Percentiles rank a stretch among this genome's conserved stretches.
Conservation (phyloP, 768 basidiomycete species). For the Suillus placidus region DNA sequence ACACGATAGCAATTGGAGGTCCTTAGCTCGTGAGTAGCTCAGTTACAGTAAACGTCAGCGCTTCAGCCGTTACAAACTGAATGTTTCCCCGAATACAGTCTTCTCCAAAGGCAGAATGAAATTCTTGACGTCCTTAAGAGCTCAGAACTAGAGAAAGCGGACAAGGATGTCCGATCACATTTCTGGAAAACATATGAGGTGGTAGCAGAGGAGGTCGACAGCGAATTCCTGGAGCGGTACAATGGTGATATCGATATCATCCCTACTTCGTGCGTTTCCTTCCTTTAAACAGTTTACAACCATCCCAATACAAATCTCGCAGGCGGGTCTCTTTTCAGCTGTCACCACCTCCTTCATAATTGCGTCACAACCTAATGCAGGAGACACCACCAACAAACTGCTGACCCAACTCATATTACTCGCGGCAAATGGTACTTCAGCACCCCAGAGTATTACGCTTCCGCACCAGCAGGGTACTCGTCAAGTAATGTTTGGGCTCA, state of each 20-base stretch:
- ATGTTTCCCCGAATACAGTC: not conserved
- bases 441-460: slow-evolving; percentile 4
- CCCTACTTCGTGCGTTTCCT: slow-evolving; percentile 10
- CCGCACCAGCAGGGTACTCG: slow-evolving; percentile 14
- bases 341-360: slow-evolving; percentile 21
- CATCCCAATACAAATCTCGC: not conserved
- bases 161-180: slow-evolving; percentile 12
- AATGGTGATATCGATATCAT: slow-evolving; percentile 19
- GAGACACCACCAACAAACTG: slow-evolving; percentile 17
- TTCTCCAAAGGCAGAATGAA: slow-evolving; percentile 3
- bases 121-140: slow-evolving; percentile 1
- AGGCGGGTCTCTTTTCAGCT: slow-evolving; percentile 24
- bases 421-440: slow-evolving; percentile 14
- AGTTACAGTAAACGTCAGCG: not conserved
- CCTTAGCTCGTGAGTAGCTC: slow-evolving; percentile 4
- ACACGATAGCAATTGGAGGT: slow-evolving; percentile 1
- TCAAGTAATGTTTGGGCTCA: slow-evolving; percentile 17
- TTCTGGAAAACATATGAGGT: slow-evolving; percentile 9
- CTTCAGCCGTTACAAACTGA: not conserved
- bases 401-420: slow-evolving; percentile 15
- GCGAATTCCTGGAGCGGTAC: slow-evolving; percentile 14
- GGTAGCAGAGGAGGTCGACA: slow-evolving; percentile 11
- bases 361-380: slow-evolving; percentile 13
- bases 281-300: not conserved
- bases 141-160: slow-evolving; percentile 4